Conservation (phyloP, 768 basidiomycete genomes). For the Scleroderma citrinum region DNA sequence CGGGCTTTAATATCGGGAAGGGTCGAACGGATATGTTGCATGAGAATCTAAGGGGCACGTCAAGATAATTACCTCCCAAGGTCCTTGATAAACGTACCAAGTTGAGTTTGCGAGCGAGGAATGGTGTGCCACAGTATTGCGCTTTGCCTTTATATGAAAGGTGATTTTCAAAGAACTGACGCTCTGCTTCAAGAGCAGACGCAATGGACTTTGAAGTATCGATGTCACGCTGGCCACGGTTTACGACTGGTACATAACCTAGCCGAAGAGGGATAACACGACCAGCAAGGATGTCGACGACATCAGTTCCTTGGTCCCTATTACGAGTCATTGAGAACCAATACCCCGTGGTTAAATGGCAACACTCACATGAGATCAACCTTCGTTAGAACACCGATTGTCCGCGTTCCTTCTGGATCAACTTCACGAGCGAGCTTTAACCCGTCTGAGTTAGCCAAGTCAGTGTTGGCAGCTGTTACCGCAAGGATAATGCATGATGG, state of each 20-base stretch:
- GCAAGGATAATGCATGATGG: slow-evolving; percentile 95
- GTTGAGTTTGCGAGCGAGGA: slow-evolving; percentile 91
- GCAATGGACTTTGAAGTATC: slow-evolving; percentile 82
- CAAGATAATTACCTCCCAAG: not conserved
- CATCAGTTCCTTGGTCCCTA: slow-evolving; percentile 96
- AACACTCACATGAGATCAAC: slow-evolving; percentile 89
- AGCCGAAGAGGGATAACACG: slow-evolving; percentile 93
- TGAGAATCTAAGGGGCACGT: slow-evolving; percentile 68
- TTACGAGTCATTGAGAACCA: slow-evolving; percentile 8
- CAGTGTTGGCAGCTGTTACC: slow-evolving; percentile 92
- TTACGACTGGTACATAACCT: slow-evolving; percentile 98
- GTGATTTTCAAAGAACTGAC: slow-evolving; percentile 93
- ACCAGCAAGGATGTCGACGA: slow-evolving; percentile 97
- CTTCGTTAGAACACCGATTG: slow-evolving; percentile 98
- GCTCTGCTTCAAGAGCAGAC: slow-evolving; percentile 82
- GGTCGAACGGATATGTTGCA: slow-evolving; percentile 97
- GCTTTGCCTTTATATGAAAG: slow-evolving; percentile 89
- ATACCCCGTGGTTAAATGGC: not conserved
- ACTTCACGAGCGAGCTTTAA: slow-evolving; percentile 94
- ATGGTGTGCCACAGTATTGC: slow-evolving; percentile 96
- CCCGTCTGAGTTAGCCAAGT: slow-evolving; percentile 98
- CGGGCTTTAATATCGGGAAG: slow-evolving; percentile 98
- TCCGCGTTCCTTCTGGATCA: slow-evolving; percentile 93
- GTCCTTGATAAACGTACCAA: slow-evolving; percentile 48
- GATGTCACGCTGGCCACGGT: slow-evolving; percentile 96